These are phyloP conservation scores for Fonsecaea monophora DNA, from an alignment of 2,329 filamentous ascomycete genomes.

Conservation along the genomic window DNA sequence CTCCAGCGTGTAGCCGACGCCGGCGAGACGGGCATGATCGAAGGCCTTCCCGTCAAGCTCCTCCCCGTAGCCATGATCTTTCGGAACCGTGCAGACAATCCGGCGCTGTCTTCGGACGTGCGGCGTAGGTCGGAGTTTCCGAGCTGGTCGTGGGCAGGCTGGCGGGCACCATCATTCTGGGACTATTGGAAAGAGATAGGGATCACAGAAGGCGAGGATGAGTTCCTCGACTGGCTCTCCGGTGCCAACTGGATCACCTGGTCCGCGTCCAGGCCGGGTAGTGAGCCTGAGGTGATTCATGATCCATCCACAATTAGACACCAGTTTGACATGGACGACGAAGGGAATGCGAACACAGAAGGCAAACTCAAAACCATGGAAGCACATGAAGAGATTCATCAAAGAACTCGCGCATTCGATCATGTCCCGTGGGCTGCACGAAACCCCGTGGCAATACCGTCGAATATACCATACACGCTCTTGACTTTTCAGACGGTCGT, in stretches of 20 bases:
- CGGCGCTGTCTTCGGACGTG: background rate
- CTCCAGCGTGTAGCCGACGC: slow-evolving; percentile 1
- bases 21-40: slow-evolving; percentile 4
- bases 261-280: background rate
- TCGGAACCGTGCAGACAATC: background rate
- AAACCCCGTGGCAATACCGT: background rate
- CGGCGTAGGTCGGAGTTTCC: slow-evolving; percentile 1
- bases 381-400: background rate
- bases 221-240: background rate
- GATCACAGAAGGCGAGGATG: background rate
- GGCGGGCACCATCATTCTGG: slow-evolving; percentile 3
- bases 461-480: background rate
- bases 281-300: background rate
- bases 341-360: background rate
- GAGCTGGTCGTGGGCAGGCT: slow-evolving; percentile 12
- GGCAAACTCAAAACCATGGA: background rate
- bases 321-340: background rate
- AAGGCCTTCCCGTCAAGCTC: slow-evolving; percentile 3
- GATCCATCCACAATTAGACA: background rate
- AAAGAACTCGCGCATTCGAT: background rate
- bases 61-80: slow-evolving; percentile 9
- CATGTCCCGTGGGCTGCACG: background rate
- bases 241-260: background rate
- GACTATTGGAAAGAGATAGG: background rate
- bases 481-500: background rate